Evolutionary conservation across 768 basidiomycete species (phyloP), one percentile per base, ranked within the genome.

Genomic region (Paxillus rubicundulus): DNA sequence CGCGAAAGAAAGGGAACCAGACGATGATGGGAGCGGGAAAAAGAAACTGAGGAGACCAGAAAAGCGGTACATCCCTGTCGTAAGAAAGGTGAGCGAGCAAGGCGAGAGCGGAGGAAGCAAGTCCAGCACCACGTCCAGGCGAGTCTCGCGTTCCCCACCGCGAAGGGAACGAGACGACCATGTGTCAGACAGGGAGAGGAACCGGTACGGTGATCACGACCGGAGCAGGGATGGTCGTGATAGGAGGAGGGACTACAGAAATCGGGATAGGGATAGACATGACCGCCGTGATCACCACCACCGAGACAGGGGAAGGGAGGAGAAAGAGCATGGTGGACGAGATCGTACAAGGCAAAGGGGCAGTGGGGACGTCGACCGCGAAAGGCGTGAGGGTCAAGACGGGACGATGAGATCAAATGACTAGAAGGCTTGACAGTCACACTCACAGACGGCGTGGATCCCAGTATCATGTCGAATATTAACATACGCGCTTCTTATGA

Each of bases 1-100:
- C 2, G 97, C 97, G 2, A 98, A 97, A 64, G 89, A 95, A 61
- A 78, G 80, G 58, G 85, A 88, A 61, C 76, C 80, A 0, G 77
- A 81, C 5, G 87, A 91, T 52, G 84, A 89, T 54, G 88, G 87
- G 17, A 82, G 73, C 61, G 75, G 67, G 66, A 82, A 76, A 71
- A 79, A 75, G 63, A 78, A 71, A 60, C 72, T 77, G 30, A 59
- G 55, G 28, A 50, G 60, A 6, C 80, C 80, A 3, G 89, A 92
- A 49, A 84, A 82, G 72, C 81, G 84, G 60, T 98, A 97, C 64
- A 73, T 94, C 24, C 95, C 97, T 10, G 74, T 98, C 28, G 63
- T 92, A 41, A 91, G 83, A 71, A 77, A 77, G 65, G 91, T 89
- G 47, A 75, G 76, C 48, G 76, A 65, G 64, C 59, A 60, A 42